Evolutionary conservation across 441 rosid genomes (phyloP).

Genomic region (Populus hybrid): DNA sequence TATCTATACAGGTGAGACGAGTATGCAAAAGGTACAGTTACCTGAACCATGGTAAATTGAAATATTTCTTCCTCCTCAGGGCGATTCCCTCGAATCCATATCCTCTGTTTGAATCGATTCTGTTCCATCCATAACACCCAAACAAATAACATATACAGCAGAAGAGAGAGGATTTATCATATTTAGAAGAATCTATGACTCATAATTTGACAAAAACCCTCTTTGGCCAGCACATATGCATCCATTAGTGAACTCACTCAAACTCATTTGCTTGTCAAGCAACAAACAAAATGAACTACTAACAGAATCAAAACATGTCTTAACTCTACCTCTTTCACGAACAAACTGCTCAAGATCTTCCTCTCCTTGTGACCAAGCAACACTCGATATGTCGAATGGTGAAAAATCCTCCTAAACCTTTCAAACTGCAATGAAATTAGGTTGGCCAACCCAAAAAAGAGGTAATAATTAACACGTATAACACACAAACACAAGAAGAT

Average conservation of each 20-base stretch:
- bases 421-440: conserved; percentile 52
- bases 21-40: conserved; percentile 18
- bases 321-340: conserved; percentile 63
- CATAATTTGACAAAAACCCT: not conserved
- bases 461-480: not conserved
- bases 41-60: conserved; percentile 91
- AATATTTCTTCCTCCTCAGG: conserved; percentile 89
- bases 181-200: not conserved
- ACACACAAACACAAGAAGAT: not conserved
- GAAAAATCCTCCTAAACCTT: conserved; percentile 88
- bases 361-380: conserved; percentile 88
- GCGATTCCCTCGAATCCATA: conserved; percentile 81
- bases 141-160: not conserved
- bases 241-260: not conserved
- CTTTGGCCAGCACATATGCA: not conserved
- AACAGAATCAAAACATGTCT: not conserved
- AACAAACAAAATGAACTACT: not conserved
- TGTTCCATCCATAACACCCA: conserved; percentile 20
- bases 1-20: not conserved
- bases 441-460: not conserved
- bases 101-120: conserved; percentile 77
- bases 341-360: conserved; percentile 72
- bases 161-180: not conserved
- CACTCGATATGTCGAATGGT: conserved; percentile 82
- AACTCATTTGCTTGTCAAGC: not conserved